Evolutionary conservation across 768 basidiomycete genomes (phyloP), one percentile per base, ranked within the genome.

Genomic region (Lentinus brumalis): DNA sequence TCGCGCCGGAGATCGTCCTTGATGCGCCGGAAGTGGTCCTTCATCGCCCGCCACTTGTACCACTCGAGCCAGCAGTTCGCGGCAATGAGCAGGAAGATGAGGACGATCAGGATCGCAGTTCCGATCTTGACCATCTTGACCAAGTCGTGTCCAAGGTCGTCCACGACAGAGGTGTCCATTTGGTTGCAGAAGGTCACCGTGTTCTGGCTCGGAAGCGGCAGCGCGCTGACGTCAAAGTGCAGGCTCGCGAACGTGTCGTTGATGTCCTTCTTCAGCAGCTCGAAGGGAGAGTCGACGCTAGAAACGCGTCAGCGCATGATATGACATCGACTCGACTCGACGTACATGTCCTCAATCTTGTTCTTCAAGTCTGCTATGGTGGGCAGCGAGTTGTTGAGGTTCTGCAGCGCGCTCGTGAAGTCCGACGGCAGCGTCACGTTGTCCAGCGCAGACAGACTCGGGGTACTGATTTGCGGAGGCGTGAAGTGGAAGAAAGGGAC

Each of bases 211-310:
- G 96, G 96, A 10, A 96, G 81, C 11, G 95, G 91, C 26, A 97
- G 82, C 10, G 84, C 73, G 9, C 86, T 84, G 8, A 88, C 79
- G 67, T 92, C 81, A 74, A 95, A 90, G 39, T 79, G 77, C 42
- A 96, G 79, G n/a, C 82, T 81, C 32, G 81, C 69, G 64, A 97
- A 90, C 0, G 94, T 95, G 59, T 87, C 81, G 70, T 96, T 96
- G 73, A 98, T 94, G 52, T 96, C 92, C 61, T 85, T 78, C 74
- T 95, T 97, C 54, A 98, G 73, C 3, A 85, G 78, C 69, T 97
- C 92, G 70, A 98, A 97, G 0, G 96, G 96, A 0, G 83, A 88
- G 70, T 91, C 86, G 64, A 97, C 83, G 57, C 89, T 94, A 53
- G 5, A 10, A 29, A 7, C 3, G 29, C 29, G 21, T 47, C 46